Evolutionary conservation across 331 rosid species (phyloP).

Genomic region (Pyracantha coccinea): DNA sequence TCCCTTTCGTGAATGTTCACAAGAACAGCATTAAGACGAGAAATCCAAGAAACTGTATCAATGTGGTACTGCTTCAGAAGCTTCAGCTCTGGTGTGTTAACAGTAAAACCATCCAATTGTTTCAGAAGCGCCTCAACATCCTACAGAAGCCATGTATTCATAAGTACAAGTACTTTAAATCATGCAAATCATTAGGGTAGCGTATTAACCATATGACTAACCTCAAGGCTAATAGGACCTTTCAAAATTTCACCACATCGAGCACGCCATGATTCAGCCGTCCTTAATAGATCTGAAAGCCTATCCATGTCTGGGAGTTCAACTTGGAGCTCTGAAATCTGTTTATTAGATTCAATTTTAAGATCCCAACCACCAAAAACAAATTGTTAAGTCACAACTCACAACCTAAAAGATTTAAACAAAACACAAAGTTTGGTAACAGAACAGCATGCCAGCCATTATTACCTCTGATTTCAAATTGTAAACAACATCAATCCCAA

Average conservation of each 20-base stretch:
- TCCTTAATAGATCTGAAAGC: constrained; percentile 47
- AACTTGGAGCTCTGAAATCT: constrained; percentile 65
- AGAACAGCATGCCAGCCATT: constrained; percentile 1
- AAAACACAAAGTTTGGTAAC: not conserved
- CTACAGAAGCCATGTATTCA: constrained; percentile 40
- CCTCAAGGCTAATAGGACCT: constrained; percentile 67
- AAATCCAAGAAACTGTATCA: constrained; percentile 62
- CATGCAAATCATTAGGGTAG: not conserved
- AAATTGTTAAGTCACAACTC: not conserved
- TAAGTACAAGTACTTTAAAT: constrained; percentile 11
- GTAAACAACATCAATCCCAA: constrained; percentile 52
- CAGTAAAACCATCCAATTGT: constrained; percentile 46
- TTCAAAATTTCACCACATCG: constrained; percentile 50
- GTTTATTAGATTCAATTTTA: constrained; percentile 1
- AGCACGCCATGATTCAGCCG: constrained; percentile 54
- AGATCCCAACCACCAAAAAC: not conserved
- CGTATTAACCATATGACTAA: constrained; percentile 17
- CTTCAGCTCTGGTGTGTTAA: constrained; percentile 69
- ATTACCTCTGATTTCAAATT: constrained; percentile 70
- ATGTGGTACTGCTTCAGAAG: constrained; percentile 50
- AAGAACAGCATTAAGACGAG: constrained; percentile 44
- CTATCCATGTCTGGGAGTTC: constrained; percentile 57
- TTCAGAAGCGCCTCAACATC: constrained; percentile 53
- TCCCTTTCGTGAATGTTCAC: constrained; percentile 39
- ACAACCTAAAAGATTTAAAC: not conserved